A percentile compares a stretch with the other conserved stretches of the same genome.
These are phyloP conservation scores for Rhizophagus sp. DNA, from an alignment of 192 early-diverging fungal genomes.

Conservation along the genomic window DNA sequence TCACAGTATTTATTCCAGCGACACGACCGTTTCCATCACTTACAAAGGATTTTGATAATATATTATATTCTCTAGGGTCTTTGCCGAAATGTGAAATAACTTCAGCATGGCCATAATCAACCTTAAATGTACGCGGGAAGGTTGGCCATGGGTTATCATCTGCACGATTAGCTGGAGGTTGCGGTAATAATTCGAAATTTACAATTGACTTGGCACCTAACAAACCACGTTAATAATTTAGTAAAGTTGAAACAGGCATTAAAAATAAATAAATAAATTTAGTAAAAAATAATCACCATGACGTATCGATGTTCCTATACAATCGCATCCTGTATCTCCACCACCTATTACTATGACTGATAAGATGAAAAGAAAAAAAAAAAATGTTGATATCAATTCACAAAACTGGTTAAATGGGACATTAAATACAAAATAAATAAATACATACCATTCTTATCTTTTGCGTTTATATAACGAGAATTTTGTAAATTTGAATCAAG, in stretches of 20 bases:
- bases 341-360: conserved; percentile 93
- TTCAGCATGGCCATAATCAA: conserved; percentile 97
- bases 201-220: conserved; percentile 76
- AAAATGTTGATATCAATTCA: background rate
- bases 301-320: conserved; percentile 91
- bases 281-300: conserved; percentile 49
- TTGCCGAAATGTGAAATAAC: conserved; percentile 84
- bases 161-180: conserved; percentile 79
- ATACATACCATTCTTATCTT: conserved; percentile 74
- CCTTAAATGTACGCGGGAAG: conserved; percentile 92
- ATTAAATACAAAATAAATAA: conserved; percentile 2
- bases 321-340: conserved; percentile 97
- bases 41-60: conserved; percentile 96
- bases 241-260: too few relatives aligned
- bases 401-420: background rate
- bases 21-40: conserved; percentile 77
- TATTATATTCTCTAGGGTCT: conserved; percentile 94
- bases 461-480: conserved; percentile 77
- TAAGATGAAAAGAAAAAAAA: background rate
- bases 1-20: conserved; percentile 90
- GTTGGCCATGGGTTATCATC: conserved; percentile 97
- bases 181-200: conserved; percentile 98
- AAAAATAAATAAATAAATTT: background rate
- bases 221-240: background rate
- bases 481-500: conserved; percentile 78